Conservation (phyloP, 257 asterid genomes). For the Eucommia ulmoides region DNA sequence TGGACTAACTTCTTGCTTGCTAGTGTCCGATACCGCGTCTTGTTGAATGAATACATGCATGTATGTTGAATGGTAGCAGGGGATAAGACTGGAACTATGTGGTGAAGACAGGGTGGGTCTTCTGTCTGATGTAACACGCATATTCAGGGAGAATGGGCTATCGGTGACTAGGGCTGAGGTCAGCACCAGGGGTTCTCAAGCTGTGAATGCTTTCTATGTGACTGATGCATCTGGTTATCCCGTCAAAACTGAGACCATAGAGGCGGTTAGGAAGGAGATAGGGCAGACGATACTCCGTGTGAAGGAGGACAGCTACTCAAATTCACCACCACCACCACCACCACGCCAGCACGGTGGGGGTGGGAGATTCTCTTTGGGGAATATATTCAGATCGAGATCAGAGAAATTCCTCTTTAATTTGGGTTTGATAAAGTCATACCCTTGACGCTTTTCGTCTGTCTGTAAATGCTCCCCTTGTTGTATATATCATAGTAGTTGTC, state of each 20-base stretch:
- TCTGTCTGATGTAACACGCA: conserved; percentile 48
- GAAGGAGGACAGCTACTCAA: conserved; percentile 27
- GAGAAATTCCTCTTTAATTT: conserved; percentile 50
- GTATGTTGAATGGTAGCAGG: no score
- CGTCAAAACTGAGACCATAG: conserved; percentile 38
- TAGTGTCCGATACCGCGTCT: no score
- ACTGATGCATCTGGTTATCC: conserved; percentile 40
- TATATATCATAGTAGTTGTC: no score
- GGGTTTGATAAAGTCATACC: conserved; percentile 53
- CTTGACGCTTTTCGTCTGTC: no score
- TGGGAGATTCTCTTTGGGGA: conserved; percentile 49
- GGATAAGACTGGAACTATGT: conserved; percentile 47
- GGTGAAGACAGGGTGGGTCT: conserved; percentile 51
- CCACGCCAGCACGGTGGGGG: conserved; percentile 41
- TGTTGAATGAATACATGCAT: no score
- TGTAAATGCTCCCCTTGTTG: no score
- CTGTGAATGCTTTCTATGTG: conserved; percentile 46
- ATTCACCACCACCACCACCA: conserved; percentile 30
- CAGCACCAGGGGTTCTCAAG: conserved; percentile 41
- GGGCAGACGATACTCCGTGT: conserved; percentile 40
- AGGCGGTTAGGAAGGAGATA: conserved; percentile 40
- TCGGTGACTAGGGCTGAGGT: conserved; percentile 58
- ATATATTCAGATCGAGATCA: conserved; percentile 64
- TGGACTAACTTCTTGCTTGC: background rate
- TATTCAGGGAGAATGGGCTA: conserved; percentile 55